Percentiles rank a stretch among this genome's conserved stretches.
These are phyloP conservation scores for Amylostereum areolatum DNA, from an alignment of 1,284 basidiomycete genomes.

Conservation along the genomic window DNA sequence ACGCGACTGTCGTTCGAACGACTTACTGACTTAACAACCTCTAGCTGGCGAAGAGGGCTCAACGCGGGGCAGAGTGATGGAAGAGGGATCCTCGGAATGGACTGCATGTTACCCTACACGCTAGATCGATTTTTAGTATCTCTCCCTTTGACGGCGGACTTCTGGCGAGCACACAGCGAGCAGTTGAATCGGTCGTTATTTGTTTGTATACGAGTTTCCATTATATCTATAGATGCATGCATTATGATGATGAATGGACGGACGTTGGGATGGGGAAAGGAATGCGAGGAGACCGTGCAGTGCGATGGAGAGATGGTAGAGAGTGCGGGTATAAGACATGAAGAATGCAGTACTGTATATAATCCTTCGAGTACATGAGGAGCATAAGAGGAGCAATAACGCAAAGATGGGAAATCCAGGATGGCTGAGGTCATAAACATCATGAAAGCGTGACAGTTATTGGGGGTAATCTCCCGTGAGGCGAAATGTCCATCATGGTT, in stretches of 20 bases:
- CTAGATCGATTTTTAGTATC: no score
- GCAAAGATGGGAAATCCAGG: constrained; percentile 4
- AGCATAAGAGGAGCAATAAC: no score
- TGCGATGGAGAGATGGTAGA: not conserved
- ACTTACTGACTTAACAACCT: constrained; percentile 5
- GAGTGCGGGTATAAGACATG: no score
- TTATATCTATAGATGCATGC: constrained; percentile 9
- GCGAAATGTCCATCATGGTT: constrained; percentile 23
- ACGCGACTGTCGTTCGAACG: constrained; percentile 8
- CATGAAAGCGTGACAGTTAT: constrained; percentile 35
- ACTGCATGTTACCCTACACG: no score
- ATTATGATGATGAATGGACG: constrained; percentile 3
- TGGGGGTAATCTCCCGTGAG: constrained; percentile 23
- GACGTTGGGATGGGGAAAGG: not conserved
- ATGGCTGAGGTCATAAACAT: constrained; percentile 11
- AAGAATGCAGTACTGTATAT: not conserved
- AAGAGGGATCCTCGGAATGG: no score
- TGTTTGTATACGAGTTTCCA: constrained; percentile 2
- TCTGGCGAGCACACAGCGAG: no score
- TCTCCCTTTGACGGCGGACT: no score
- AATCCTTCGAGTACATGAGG: no score
- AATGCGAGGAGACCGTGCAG: not conserved
- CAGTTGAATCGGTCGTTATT: no score
- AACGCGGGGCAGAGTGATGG: constrained; percentile 42
- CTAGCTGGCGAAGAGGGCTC: constrained; percentile 68